Evolutionary conservation across 345 rosid species (phyloP), one percentile per base, ranked within the genome.

Genomic region (Euphorbia pulcherrima): DNA sequence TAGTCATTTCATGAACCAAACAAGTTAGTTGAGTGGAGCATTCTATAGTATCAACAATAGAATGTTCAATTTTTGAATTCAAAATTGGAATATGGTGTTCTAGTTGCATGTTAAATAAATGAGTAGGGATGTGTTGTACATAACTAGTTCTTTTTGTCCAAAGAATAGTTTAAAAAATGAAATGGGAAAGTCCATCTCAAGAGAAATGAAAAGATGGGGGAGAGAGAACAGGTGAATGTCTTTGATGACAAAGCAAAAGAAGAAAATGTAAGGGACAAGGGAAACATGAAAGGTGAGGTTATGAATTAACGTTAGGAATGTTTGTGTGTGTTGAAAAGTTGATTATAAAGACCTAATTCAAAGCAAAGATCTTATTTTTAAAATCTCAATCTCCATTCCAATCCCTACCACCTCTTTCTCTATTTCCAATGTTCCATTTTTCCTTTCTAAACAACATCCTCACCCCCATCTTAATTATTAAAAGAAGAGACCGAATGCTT

Each of bases 401-500:
- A 77, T 73, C 76, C 76, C 73, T 74, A 72, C 12, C 50, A 41
- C 73, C 62, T 78, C 88, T 87, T 82, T 85, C 81, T 70, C 85
- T 65, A 51, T 79, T 85, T 77, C 88, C 88, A 74, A 83, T 82
- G 86, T 71, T 73, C 70, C 73, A 68, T 74, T 78, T 46, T 18
- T 77, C 69, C 79, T 70, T 62, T 71, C 60, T 60, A 33, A 33
- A 33, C n/a, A n/a, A n/a, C n/a, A n/a, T n/a, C 52, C 29, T 24
- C 68, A 44, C 51, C 77, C 74, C 77, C 74, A 64, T 41, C 47
- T 14, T 12, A 41, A 41, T 12, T 41, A 41, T 41, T 41, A 41
- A 41, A 41, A 41, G 47, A 41, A 41, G 47, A 41, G 47, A 41
- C 47, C 47, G 12, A 41, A 9, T 41, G 13, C 14, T 41, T 41